A percentile compares a stretch with the other conserved stretches of the same genome.
Conservation (phyloP, 2,329 filamentous ascomycete species). For the Ophiostoma ips region DNA sequence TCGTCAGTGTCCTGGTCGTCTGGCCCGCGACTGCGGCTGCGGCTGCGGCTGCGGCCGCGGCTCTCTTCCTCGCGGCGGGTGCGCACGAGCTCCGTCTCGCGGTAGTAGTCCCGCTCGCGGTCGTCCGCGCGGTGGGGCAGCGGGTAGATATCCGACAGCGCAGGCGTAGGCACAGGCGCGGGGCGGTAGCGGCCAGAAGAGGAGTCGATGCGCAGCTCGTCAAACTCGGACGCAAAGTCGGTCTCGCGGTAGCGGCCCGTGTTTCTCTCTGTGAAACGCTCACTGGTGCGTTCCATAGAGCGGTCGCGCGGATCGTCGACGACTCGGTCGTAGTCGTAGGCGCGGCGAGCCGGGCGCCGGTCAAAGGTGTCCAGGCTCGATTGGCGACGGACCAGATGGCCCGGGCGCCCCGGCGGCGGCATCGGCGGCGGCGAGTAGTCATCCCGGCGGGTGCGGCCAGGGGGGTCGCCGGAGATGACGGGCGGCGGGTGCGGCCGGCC, state of each 20-base stretch:
- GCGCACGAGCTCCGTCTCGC: conserved; percentile 46
- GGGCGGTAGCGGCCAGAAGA: background rate
- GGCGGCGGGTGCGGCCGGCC: conserved; percentile 19
- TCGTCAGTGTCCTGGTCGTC: too few relatives aligned
- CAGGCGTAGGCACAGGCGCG: too few relatives aligned
- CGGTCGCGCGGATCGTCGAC: conserved; percentile 24
- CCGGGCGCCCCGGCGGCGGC: conserved; percentile 42
- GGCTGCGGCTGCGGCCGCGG: conserved; percentile 25
- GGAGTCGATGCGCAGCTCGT: conserved; percentile 37
- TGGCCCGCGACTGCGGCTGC: too few relatives aligned
- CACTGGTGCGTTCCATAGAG: conserved; percentile 3
- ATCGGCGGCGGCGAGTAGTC: conserved; percentile 15
- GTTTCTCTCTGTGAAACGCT: background rate
- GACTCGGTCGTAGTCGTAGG: conserved; percentile 5
- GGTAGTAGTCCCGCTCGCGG: conserved; percentile 28
- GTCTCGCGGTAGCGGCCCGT: background rate
- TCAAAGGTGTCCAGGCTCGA: conserved; percentile 88
- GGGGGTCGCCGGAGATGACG: conserved; percentile 22
- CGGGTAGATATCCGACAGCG: background rate
- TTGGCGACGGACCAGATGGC: conserved; percentile 61
- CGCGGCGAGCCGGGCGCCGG: conserved; percentile 39
- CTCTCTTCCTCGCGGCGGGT: conserved; percentile 29
- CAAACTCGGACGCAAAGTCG: background rate
- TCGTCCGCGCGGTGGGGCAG: background rate
- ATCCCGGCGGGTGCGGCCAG: conserved; percentile 28